phyloP scores from a whole-genome alignment of 192 early-diverging fungal species.

The Coemansia sp. region DNA sequence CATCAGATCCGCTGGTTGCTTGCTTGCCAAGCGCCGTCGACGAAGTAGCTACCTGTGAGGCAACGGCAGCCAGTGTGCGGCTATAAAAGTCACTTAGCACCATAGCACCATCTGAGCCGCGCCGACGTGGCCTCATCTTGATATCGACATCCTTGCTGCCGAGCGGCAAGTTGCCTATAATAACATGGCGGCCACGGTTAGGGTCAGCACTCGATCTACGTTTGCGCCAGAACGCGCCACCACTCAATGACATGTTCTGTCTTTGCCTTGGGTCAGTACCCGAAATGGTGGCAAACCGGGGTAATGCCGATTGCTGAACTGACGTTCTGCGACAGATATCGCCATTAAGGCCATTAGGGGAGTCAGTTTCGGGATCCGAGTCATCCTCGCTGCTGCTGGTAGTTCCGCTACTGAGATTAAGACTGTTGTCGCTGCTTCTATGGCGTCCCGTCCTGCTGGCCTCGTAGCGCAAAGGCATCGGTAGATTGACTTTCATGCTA shows the following conservation, averaged over 20 bases:
- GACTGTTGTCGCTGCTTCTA: slow-evolving; percentile 5
- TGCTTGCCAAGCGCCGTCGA: neutral
- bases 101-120: slow-evolving; percentile 47
- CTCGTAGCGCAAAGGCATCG: slow-evolving; percentile 49
- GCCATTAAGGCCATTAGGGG: neutral
- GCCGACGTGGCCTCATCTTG: slow-evolving; percentile 12
- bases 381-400: slow-evolving; percentile 20
- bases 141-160: slow-evolving; percentile 5
- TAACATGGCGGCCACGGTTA: neutral
- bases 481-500: slow-evolving; percentile 50
- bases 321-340: neutral
- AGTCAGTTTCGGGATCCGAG: slow-evolving; percentile 29
- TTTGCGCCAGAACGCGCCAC: neutral
- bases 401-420: slow-evolving; percentile 13
- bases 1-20: neutral
- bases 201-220: slow-evolving; percentile 2
- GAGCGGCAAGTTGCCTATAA: slow-evolving; percentile 11
- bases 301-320: neutral
- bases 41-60: slow-evolving; percentile 3
- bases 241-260: neutral
- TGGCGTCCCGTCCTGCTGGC: slow-evolving; percentile 9
- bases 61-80: slow-evolving; percentile 15
- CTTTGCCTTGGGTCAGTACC: neutral
- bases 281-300: slow-evolving; percentile 19
- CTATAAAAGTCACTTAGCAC: slow-evolving; percentile 34